phyloP scores from a whole-genome alignment of 345 rosid genomes.

The Salix exigua region DNA sequence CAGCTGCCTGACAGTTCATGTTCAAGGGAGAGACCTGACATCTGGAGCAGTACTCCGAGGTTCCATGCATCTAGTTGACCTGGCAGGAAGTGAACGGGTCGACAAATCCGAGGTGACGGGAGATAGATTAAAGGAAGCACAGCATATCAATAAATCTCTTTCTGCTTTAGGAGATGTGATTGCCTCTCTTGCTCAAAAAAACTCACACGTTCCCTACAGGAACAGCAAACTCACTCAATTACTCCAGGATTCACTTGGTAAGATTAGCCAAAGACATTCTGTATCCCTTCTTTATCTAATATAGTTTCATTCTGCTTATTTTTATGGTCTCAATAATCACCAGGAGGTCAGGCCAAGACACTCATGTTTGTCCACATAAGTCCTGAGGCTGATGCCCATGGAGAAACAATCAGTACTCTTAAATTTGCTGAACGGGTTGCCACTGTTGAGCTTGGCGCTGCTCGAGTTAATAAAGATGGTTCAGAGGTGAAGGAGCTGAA shows the following conservation, averaged over 20 bases:
- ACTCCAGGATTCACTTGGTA: constrained; percentile 38
- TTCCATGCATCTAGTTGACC: constrained; percentile 35
- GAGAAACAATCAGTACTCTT: constrained; percentile 33
- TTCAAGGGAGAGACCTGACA: constrained; percentile 28
- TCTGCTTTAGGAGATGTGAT: constrained; percentile 38
- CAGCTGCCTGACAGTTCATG: constrained; percentile 39
- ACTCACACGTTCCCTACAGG: constrained; percentile 32
- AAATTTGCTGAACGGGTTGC: constrained; percentile 38
- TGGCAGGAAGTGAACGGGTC: constrained; percentile 35
- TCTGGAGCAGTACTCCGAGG: constrained; percentile 27
- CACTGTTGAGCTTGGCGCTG: constrained; percentile 37
- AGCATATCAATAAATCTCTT: constrained; percentile 33
- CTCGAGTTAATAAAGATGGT: constrained; percentile 31
- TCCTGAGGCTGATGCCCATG: constrained; percentile 31
- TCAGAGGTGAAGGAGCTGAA: constrained; percentile 32
- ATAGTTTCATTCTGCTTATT: background rate
- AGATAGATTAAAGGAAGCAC: constrained; percentile 35
- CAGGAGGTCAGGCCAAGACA: constrained; percentile 36
- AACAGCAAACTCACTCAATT: constrained; percentile 37
- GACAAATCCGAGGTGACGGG: constrained; percentile 36
- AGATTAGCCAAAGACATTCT: background rate
- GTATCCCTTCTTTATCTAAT: background rate
- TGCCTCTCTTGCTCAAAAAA: constrained; percentile 26
- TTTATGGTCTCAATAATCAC: background rate
- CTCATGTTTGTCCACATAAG: constrained; percentile 39